Evolutionary conservation across 352 stramenopile species (phyloP), one percentile per base, ranked within the genome.

Genomic region (Phytophthora nicotianae): DNA sequence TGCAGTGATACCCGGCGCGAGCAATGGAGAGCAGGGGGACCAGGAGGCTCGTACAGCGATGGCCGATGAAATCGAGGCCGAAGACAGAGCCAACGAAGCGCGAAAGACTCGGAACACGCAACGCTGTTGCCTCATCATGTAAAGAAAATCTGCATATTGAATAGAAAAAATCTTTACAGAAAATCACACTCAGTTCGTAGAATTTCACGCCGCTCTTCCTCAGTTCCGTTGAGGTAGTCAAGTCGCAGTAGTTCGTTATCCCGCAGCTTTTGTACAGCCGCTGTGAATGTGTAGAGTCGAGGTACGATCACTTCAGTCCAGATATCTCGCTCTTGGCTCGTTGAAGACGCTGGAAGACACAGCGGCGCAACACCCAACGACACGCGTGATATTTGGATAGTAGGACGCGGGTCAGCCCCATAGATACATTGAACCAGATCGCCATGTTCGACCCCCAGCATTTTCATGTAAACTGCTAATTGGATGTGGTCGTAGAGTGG

Each of bases 381-480:
- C 17, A 90, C 62, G 3, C 83, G 68, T 19, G 83, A 85, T 43
- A 91, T 59, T 35, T 80, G 68, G 57, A 91, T 90, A 14, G 27
- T 54, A 21, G 80, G 68, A 3, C 27, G 50, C 7, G 61, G 61
- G 23, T 70, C 41, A 48, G 82, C 68, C 7, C 61, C 42, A 49
- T 91, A 68, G 47, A 91, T 56, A 49, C 80, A 93, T 65, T 93
- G 77, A 17, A 94, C 76, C 46, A 94, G 61, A 51, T 94, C 79
- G 16, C 83, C 85, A 26, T 83, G 62, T 8, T 69, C 51, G 26
- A 92, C 58, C 1, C 56, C 67, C 4, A 92, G 54, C 83, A 94
- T 88, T 61, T 94, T 94, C 67, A 94, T 85, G 60, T 94, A 94
- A 19, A 94, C 71, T 14, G 81, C 83, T 61, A 92, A 77, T 46